phyloP scores from a whole-genome alignment of 2,329 filamentous ascomycete genomes.

The Teratosphaeria destructans region DNA sequence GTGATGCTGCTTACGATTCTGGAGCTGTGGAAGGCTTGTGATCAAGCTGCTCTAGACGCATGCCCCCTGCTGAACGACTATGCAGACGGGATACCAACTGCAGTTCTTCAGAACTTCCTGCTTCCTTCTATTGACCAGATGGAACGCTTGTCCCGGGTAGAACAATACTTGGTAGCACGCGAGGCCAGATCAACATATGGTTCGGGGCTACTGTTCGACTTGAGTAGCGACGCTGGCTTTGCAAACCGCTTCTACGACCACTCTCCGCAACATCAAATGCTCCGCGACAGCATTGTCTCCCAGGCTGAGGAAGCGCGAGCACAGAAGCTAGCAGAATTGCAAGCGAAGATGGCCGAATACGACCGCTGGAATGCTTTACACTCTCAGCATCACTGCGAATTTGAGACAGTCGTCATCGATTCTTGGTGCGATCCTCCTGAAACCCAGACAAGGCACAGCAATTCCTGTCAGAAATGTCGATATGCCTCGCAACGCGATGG shows the following conservation, averaged over 20 bases:
- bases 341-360: constrained; percentile 25
- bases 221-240: constrained; percentile 24
- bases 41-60: constrained; percentile 32
- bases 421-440: constrained; percentile 14
- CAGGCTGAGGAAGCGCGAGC: constrained; percentile 19
- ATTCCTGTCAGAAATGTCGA: constrained; percentile 37
- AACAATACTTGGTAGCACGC: constrained; percentile 39
- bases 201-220: constrained; percentile 40
- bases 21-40: constrained; percentile 49
- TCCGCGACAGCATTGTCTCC: constrained; percentile 26
- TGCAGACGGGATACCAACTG: constrained; percentile 40
- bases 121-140: constrained; percentile 40
- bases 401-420: constrained; percentile 7
- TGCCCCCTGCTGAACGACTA: constrained; percentile 43
- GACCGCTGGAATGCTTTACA: constrained; percentile 22
- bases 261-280: constrained; percentile 9
- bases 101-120: constrained; percentile 46
- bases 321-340: constrained; percentile 33
- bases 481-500: constrained; percentile 26
- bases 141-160: constrained; percentile 39
- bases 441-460: constrained; percentile 14
- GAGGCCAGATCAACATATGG: constrained; percentile 14
- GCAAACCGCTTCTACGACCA: constrained; percentile 37
- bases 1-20: constrained; percentile 44
- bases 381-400: constrained; percentile 1